Conservation (phyloP, 805 yeast species). For the Tetrapisispora nanseiensis region DNA sequence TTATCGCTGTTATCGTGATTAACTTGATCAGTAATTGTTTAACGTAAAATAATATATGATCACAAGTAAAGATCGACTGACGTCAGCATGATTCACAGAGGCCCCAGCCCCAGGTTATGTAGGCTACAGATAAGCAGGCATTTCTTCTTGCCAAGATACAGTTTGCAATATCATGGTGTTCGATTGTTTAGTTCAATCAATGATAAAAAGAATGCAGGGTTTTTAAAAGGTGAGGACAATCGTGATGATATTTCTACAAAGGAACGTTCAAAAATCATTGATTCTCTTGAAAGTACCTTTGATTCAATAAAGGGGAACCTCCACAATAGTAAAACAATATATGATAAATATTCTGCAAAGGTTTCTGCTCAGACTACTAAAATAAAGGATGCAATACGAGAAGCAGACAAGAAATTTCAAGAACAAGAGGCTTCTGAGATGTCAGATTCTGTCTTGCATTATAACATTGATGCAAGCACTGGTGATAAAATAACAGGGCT, state of each 20-base stretch:
- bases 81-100: no score
- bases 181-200: no score
- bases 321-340: neutral
- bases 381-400: slow-evolving; percentile 30
- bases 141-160: no score
- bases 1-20: no score
- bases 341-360: slow-evolving; percentile 11
- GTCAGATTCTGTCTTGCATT: slow-evolving; percentile 25
- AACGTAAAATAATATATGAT: no score
- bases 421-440: slow-evolving; percentile 24
- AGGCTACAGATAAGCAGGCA: no score
- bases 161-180: no score
- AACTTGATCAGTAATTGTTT: no score
- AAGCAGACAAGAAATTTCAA: slow-evolving; percentile 31
- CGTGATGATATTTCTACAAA: neutral
- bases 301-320: slow-evolving; percentile 8
- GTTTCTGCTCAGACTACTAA: slow-evolving; percentile 15
- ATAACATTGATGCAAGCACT: slow-evolving; percentile 30
- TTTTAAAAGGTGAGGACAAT: neutral
- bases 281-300: slow-evolving; percentile 10
- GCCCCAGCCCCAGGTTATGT: no score
- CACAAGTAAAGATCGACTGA: no score
- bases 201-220: no score
- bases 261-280: neutral
- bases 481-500: slow-evolving; percentile 29